Base-by-base conservation (phyloP, 257 asterid genomes). In the Plantago ovata region DNA sequence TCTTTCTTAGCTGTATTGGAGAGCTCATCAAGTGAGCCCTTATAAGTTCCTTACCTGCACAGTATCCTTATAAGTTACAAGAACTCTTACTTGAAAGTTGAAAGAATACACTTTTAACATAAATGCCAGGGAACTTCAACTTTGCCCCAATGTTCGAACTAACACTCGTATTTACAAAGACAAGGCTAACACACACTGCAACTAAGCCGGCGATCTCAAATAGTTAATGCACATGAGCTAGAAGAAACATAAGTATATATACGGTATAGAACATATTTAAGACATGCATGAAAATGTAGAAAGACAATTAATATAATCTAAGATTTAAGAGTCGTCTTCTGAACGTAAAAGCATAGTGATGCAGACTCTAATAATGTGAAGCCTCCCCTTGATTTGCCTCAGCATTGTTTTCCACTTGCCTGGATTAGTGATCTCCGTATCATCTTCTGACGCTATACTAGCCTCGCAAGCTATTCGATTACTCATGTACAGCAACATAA, bases 271-370 rank as follows among this genome's bases (percentile, higher is more conserved):
- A 28, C 44, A 42, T 19, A 42, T 52, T 20, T 22, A n/a, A 28
- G 16, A 59, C 14, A 60, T 1, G 13, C n/a, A 33, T 60, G 3
- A 20, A 61, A 38, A 16, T 28, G 36, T 28, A 28, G 7, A 28
- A 28, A 28, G 5, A 24, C 5, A 28, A 3, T n/a, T n/a, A 28
- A 2, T 28, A 28, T 70, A 50, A 40, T 70, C 55, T n/a, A n/a
- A n/a, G n/a, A n/a, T 56, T 32, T 50, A 32, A 16, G 23, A 50
- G 57, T 66, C 64, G 13, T 77, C n/a, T n/a, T 77, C 79, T 70
- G 76, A 64, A 42, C 76, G 64, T 0, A 79, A 74, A 67, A 79
- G 85, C 80, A 73, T 79, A 40, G 74, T 70, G 47, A 79, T 68
- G 76, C 85, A 79, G 62, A 62, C 70, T 68, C 75, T 73, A 23